Conservation (phyloP, 306 rosid species). For the Arachis hypogaea region DNA sequence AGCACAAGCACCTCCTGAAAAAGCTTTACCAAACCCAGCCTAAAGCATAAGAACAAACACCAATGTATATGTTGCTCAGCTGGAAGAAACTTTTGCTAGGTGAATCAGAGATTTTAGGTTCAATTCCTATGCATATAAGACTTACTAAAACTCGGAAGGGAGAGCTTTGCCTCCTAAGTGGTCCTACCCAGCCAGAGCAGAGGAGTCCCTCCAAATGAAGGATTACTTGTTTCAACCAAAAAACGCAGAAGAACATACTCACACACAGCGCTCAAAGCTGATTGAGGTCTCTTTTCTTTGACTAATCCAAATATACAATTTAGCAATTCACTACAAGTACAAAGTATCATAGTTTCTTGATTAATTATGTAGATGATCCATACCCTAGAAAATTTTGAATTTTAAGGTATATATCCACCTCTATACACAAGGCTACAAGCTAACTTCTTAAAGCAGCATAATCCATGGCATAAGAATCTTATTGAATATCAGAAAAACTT, state of each 20-base stretch:
- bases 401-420: constrained; percentile 29
- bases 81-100: too few species aligned
- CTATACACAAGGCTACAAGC: constrained; percentile 35
- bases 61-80: too few species aligned
- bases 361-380: constrained; percentile 10
- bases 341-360: constrained; percentile 6
- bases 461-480: constrained; percentile 26
- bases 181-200: too few species aligned
- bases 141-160: too few species aligned
- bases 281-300: constrained; percentile 13
- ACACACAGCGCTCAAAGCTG: constrained; percentile 11
- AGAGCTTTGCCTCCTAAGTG: too few species aligned
- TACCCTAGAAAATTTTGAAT: constrained; percentile 3
- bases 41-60: neutral
- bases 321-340: constrained; percentile 17
- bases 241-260: constrained; percentile 4
- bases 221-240: too few species aligned
- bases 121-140: too few species aligned
- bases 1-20: too few species aligned
- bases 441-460: constrained; percentile 19
- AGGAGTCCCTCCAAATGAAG: too few species aligned
- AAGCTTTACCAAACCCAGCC: too few species aligned
- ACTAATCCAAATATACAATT: constrained; percentile 19
- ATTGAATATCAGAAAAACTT: constrained; percentile 22
- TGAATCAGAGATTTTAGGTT: too few species aligned